These are phyloP conservation scores for Fusarium sp. DNA, from an alignment of 2,329 filamentous ascomycete species.

Conservation along the genomic window DNA sequence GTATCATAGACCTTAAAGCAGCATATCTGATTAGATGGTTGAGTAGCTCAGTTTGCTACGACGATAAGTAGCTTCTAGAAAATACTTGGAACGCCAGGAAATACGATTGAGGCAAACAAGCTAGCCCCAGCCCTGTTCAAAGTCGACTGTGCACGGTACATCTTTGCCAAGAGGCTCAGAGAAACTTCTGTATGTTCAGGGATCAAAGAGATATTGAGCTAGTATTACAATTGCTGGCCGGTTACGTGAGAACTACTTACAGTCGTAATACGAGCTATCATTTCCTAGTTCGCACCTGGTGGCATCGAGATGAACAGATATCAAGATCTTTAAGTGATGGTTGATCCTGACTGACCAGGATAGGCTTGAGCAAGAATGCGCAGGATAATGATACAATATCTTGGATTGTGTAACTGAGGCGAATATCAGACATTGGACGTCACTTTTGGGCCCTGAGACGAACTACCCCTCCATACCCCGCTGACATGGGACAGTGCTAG, in stretches of 20 bases:
- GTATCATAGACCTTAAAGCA: conserved; percentile 8
- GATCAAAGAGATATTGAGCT: not conserved
- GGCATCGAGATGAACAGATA: not conserved
- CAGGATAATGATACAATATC: conserved; percentile 26
- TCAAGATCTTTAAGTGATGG: not conserved
- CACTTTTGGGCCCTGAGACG: conserved; percentile 28
- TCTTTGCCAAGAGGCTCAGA: not conserved
- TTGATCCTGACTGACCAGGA: not conserved
- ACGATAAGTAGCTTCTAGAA: not conserved
- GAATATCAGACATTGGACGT: conserved; percentile 23
- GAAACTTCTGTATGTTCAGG: not conserved
- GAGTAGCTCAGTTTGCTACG: too few relatives aligned
- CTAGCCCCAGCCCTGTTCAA: not conserved
- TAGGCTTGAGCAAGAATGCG: conserved; percentile 41
- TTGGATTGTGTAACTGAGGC: conserved; percentile 24
- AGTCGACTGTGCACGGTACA: not conserved
- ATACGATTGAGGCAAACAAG: not conserved
- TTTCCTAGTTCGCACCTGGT: not conserved
- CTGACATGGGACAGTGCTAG: conserved; percentile 4
- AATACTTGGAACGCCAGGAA: not conserved
- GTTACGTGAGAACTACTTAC: conserved; percentile 2
- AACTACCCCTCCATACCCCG: conserved; percentile 34
- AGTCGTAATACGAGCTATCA: not conserved
- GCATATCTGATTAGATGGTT: not conserved
- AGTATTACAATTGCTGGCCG: not conserved